Conservation (phyloP, 1,139 yeast species). For the Saccharomyces hybrid region DNA sequence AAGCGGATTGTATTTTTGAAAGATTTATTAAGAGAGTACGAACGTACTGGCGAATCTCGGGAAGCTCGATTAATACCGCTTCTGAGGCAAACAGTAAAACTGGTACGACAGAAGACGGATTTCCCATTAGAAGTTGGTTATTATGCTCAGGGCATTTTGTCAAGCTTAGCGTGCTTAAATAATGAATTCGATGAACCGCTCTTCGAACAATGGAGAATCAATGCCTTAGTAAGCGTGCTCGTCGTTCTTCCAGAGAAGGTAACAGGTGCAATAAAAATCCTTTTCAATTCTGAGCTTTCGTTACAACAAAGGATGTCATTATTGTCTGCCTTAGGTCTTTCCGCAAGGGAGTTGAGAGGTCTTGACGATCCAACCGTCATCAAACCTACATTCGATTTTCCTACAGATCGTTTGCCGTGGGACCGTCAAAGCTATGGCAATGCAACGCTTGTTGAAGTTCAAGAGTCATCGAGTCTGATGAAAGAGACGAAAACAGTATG, state of each 20-base stretch:
- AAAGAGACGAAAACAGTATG: conserved; percentile 23
- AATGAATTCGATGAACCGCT: conserved; percentile 43
- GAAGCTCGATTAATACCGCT: conserved; percentile 13
- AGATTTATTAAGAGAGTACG: conserved; percentile 30
- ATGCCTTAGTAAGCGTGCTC: conserved; percentile 49
- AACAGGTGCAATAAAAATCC: conserved; percentile 36
- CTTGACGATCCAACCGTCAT: conserved; percentile 40
- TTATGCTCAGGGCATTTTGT: conserved; percentile 42
- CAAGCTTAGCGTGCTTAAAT: conserved; percentile 39
- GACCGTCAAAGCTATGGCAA: conserved; percentile 10
- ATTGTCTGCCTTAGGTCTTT: conserved; percentile 48
- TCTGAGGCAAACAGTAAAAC: conserved; percentile 28
- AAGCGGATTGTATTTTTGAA: conserved; percentile 31
- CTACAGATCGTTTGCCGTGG: conserved; percentile 30
- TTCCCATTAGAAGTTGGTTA: conserved; percentile 34
- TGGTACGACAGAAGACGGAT: conserved; percentile 33
- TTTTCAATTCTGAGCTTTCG: conserved; percentile 57
- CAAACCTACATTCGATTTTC: conserved; percentile 32
- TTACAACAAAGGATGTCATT: conserved; percentile 57
- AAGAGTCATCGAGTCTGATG: conserved; percentile 5
- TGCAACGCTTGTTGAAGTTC: conserved; percentile 10
- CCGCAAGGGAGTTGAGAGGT: conserved; percentile 60
- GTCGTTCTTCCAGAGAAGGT: conserved; percentile 41
- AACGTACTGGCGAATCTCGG: conserved; percentile 14
- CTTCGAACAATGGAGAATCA: conserved; percentile 53